phyloP scores from a whole-genome alignment of 1,284 basidiomycete species.

The Boletus holoroseus region DNA sequence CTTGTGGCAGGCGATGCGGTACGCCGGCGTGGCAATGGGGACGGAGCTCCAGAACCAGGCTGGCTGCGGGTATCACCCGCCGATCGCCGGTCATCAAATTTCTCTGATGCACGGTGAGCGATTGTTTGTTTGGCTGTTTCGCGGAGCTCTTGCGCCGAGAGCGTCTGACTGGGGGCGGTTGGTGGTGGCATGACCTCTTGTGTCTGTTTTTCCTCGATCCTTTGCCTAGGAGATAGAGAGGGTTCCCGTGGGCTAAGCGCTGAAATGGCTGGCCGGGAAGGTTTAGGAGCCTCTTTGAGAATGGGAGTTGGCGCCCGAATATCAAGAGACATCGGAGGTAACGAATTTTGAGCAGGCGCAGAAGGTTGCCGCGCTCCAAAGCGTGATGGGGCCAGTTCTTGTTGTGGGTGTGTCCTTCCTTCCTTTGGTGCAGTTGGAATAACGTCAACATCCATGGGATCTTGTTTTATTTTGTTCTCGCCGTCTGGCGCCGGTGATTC shows the following conservation, averaged over 20 bases:
- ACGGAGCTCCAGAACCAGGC: constrained; percentile 46
- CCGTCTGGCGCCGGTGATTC: constrained; percentile 39
- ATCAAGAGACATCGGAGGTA: constrained; percentile 17
- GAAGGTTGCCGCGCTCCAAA: constrained; percentile 22
- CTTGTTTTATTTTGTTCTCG: constrained; percentile 27
- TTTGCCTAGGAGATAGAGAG: constrained; percentile 39
- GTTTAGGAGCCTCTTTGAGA: constrained; percentile 22
- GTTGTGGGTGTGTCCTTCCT: constrained; percentile 17
- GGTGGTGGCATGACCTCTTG: constrained; percentile 65
- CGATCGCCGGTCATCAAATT: constrained; percentile 40
- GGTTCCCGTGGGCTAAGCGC: constrained; percentile 35
- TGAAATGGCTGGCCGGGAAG: constrained; percentile 16
- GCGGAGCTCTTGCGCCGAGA: constrained; percentile 73
- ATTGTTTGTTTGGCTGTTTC: constrained; percentile 69
- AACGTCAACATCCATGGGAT: constrained; percentile 41
- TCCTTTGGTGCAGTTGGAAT: constrained; percentile 21
- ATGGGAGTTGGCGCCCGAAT: constrained; percentile 16
- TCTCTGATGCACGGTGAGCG: constrained; percentile 31
- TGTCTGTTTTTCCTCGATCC: constrained; percentile 26
- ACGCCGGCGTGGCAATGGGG: constrained; percentile 51
- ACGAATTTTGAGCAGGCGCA: constrained; percentile 12
- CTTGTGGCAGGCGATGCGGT: constrained; percentile 64
- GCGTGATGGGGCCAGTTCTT: constrained; percentile 22
- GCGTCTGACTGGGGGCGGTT: constrained; percentile 69
- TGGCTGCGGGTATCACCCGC: constrained; percentile 39